Evolutionary conservation across 2,329 filamentous ascomycete genomes (phyloP).

Genomic region (Xylariomycetidae sp.): DNA sequence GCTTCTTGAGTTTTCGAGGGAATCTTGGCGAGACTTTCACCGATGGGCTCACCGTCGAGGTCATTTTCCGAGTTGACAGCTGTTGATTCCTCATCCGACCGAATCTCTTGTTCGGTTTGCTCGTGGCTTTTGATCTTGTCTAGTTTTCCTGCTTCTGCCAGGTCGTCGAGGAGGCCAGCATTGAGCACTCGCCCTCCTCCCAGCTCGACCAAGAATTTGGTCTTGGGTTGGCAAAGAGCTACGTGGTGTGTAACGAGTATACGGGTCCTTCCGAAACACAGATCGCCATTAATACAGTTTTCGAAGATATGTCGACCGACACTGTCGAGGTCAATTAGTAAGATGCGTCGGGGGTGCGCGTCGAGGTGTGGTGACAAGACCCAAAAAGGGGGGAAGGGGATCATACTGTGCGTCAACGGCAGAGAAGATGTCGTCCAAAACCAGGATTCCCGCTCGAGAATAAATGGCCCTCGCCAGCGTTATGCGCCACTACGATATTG

Average conservation of each 20-base stretch:
- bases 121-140: constrained; percentile 55
- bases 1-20: constrained; percentile 42
- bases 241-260: constrained; percentile 81
- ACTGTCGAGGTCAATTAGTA: too few species aligned
- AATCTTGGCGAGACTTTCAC: constrained; percentile 43
- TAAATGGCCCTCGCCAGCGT: constrained; percentile 76
- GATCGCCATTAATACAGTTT: constrained; percentile 65
- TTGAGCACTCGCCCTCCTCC: constrained; percentile 63
- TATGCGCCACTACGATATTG: too few species aligned
- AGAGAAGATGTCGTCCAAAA: constrained; percentile 82
- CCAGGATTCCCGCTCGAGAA: constrained; percentile 68
- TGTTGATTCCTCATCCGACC: constrained; percentile 46
- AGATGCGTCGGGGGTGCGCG: too few species aligned
- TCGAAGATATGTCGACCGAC: constrained; percentile 77
- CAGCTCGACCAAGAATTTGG: constrained; percentile 71
- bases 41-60: constrained; percentile 32
- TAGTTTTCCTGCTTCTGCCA: constrained; percentile 52
- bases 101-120: constrained; percentile 37
- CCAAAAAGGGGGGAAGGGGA: too few species aligned
- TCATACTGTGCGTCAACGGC: constrained; percentile 80
- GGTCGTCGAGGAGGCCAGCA: constrained; percentile 61
- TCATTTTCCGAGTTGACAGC: constrained; percentile 52
- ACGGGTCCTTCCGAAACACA: constrained; percentile 65
- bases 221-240: constrained; percentile 62
- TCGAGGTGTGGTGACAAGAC: too few species aligned